These are phyloP conservation scores for Talaromyces sp. DNA, from an alignment of 2,329 filamentous ascomycete species.

Conservation along the genomic window DNA sequence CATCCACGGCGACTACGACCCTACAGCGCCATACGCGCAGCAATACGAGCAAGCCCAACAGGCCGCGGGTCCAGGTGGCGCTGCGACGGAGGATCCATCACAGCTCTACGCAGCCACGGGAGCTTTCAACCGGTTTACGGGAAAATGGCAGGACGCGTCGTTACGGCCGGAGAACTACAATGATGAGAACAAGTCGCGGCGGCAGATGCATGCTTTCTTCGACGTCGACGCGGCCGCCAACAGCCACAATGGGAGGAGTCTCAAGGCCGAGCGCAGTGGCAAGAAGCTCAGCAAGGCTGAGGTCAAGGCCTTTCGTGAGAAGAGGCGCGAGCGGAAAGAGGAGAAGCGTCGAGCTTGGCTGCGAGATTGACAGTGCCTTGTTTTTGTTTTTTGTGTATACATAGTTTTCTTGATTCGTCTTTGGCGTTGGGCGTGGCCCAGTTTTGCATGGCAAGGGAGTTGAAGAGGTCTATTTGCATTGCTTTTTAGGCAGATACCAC, in stretches of 20 bases:
- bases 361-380: conserved; percentile 57
- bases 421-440: conserved; percentile 1
- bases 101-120: conserved; percentile 62
- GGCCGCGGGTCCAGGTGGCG: conserved; percentile 19
- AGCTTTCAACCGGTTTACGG: conserved; percentile 88
- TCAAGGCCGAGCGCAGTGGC: conserved; percentile 82
- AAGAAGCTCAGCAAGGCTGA: conserved; percentile 83
- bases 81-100: conserved; percentile 31
- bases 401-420: not conserved
- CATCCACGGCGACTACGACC: conserved; percentile 94
- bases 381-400: not conserved
- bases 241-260: conserved; percentile 78
- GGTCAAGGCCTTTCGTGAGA: conserved; percentile 86
- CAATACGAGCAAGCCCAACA: conserved; percentile 37
- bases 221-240: conserved; percentile 94
- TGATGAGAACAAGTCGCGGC: conserved; percentile 78
- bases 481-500: not conserved
- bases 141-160: conserved; percentile 67
- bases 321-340: conserved; percentile 82
- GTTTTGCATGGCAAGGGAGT: conserved; percentile 11
- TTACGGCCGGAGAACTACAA: conserved; percentile 70
- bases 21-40: conserved; percentile 88
- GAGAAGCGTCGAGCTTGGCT: conserved; percentile 92
- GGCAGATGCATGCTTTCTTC: conserved; percentile 93
- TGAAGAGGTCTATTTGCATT: not conserved